Conservation (phyloP, 176 grass and related monocot genomes). For the Pontederia crassipes region DNA sequence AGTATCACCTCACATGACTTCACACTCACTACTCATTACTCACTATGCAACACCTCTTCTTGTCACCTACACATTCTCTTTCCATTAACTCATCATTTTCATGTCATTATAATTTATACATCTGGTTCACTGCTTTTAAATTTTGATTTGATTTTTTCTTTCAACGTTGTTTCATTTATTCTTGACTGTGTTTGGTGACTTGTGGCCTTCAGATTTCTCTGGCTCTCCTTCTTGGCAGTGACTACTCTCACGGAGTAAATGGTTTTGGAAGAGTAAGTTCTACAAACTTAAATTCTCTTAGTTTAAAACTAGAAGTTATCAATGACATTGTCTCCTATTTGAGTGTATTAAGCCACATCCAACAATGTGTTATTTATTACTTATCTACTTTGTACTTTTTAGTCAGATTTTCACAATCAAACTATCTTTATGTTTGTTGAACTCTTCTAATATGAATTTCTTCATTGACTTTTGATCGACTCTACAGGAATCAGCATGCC, state of each 20-base stretch:
- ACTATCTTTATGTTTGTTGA: background rate
- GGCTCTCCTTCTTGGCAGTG: conserved; percentile 80
- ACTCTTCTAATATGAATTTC: background rate
- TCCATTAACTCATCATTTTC: too few relatives aligned
- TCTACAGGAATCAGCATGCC: conserved; percentile 71
- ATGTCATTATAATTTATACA: too few relatives aligned
- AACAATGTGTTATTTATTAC: background rate
- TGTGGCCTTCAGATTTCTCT: conserved; percentile 63
- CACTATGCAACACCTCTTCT: too few relatives aligned
- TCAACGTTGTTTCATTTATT: conserved; percentile 4
- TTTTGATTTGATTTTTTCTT: background rate
- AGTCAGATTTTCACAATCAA: too few relatives aligned
- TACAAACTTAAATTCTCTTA: background rate
- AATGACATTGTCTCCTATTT: too few relatives aligned
- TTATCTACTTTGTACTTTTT: too few relatives aligned
- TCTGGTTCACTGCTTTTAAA: background rate
- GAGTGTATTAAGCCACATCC: background rate
- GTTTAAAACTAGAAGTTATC: background rate
- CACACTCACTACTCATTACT: too few relatives aligned
- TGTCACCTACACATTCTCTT: too few relatives aligned
- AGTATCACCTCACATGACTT: too few relatives aligned
- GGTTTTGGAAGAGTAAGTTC: conserved; percentile 75
- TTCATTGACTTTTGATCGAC: conserved; percentile 6
- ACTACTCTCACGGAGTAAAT: conserved; percentile 73
- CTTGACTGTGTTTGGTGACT: background rate